Evolutionary conservation across 257 asterid genomes (phyloP), one percentile per base, ranked within the genome.

Genomic region (Nicotiana attenuata): DNA sequence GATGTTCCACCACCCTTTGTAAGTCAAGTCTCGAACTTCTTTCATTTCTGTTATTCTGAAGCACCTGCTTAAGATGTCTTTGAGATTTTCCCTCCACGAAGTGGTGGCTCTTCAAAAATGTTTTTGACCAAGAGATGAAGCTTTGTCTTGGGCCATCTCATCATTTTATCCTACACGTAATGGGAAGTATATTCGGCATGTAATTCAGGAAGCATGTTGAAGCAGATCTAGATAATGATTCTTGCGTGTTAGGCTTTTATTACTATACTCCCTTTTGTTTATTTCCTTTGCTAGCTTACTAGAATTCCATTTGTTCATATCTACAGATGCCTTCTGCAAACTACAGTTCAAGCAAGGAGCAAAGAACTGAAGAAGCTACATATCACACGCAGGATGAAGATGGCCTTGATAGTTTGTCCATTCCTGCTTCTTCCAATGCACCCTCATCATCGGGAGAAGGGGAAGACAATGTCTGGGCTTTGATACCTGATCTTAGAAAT

Each of bases 1-100:
- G 97, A 96, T 79, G 94, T 96, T 81, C 87, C 93, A 65, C 98
- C 97, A 7, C 89, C 96, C 81, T 90, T 96, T 78, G 99, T 93
- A 89, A 91, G 98, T 91, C 84, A 67, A 53, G 26, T 68, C 50
- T 28, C 19, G 7, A 16, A 31, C 65, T 7, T 28, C 22, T 66
- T 80, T 24, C 65, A 81, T 57, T 66, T 14, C 55, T 66, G 22
- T 47, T 61, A 60, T 33, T 33, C 73, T 80, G 35, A 45, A 50
- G 63, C 24, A 50, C 38, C 79, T 75, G 63, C 61, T 75, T 73
- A 47, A 22, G 63, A 24, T 17, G 63, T 75, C 63, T 22, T 16
- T 22, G 79, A 50, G 79, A 47, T 73, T 73, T 31, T 2, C 38
- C 41, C 41, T 73, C 24, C 63, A 73, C 24, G 63, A 75, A 24